A percentile compares a stretch with the other conserved stretches of the same genome.
These are phyloP conservation scores for Aspergillus transmontanensis DNA, from an alignment of 2,329 filamentous ascomycete genomes.

Conservation along the genomic window DNA sequence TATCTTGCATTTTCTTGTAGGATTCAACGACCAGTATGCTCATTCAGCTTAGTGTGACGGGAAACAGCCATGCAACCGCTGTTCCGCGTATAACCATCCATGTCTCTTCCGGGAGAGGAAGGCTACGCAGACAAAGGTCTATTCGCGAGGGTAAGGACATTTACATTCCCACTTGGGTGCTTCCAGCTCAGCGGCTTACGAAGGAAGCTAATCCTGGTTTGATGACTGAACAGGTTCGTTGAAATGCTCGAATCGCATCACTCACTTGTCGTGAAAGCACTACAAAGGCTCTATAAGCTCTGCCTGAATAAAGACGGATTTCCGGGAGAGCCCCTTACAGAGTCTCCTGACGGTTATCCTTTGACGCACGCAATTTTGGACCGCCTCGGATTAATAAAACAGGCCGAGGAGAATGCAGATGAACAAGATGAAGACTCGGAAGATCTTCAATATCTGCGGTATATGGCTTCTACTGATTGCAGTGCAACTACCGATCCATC, in stretches of 20 bases:
- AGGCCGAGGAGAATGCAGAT: slow-evolving; percentile 43
- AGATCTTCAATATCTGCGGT: slow-evolving; percentile 39
- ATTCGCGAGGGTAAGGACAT: slow-evolving; percentile 43
- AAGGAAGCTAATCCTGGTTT: slow-evolving; percentile 6
- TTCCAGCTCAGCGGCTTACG: background rate
- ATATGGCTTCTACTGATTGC: slow-evolving; percentile 39
- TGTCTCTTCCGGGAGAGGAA: slow-evolving; percentile 49
- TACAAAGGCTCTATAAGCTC: slow-evolving; percentile 45
- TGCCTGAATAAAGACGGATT: slow-evolving; percentile 47
- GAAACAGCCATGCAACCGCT: slow-evolving; percentile 48
- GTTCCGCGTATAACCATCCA: slow-evolving; percentile 46
- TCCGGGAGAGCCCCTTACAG: slow-evolving; percentile 44
- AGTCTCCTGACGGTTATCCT: slow-evolving; percentile 43
- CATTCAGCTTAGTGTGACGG: slow-evolving; percentile 43
- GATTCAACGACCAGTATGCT: slow-evolving; percentile 17
- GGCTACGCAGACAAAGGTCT: slow-evolving; percentile 47
- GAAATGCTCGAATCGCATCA: slow-evolving; percentile 50
- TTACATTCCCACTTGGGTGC: background rate
- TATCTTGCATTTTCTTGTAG: slow-evolving; percentile 5
- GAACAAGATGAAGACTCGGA: slow-evolving; percentile 39
- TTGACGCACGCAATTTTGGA: slow-evolving; percentile 47
- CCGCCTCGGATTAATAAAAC: slow-evolving; percentile 46
- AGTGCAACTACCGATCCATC: slow-evolving; percentile 42
- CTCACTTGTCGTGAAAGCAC: slow-evolving; percentile 44
- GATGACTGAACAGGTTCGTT: slow-evolving; percentile 38